Evolutionary conservation across 495 filamentous ascomycete species (phyloP), one percentile per base, ranked within the genome.

Genomic region (Penicillium longicatenatum): DNA sequence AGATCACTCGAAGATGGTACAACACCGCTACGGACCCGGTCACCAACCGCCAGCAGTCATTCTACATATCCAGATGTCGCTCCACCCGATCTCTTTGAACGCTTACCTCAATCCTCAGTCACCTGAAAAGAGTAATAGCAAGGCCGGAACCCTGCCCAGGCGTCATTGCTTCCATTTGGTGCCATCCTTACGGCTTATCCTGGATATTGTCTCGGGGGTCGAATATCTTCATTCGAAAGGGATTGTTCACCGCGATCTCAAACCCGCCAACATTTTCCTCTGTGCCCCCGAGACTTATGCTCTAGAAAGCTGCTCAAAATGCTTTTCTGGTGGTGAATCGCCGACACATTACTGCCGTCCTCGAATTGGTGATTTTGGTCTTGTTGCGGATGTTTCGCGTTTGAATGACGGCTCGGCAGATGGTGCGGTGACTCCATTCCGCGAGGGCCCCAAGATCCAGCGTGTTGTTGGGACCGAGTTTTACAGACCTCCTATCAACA

Each of bases 261-360:
- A 91, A 65, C 88, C 86, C 0, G 88, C 87, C 16, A 91, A 90
- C 52, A 82, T 91, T 11, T 81, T 91, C 46, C 75, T 89, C 29
- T 78, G 70, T 12, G 55, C 61, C 20, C 64, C 70, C 0, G 75
- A 78, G 29, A 65, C 53, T 10, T 58, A 52, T 12, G 50, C 60
- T 7, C 22, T 58, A 35, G 58, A 71, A 3, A 64, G 42, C 11
- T 79, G 77, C 52, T 29, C 35, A 29, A 42, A 68, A 2, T 84
- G 80, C 39, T 55, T 55, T 48, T 65, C 60, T 6, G 67, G 65
- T 20, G 50, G 43, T 12, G 33, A 50, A 7, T 46, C 55, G 1
- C 61, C 56, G 31, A 55, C 61, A 9, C 73, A 71, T 50, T 83
- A 77, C 69, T 70, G 74, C 48, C 70, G 75, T 35, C 81, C 81